phyloP scores from a whole-genome alignment of 1,139 yeast species.

The Blastobotrys illinoisensis region DNA sequence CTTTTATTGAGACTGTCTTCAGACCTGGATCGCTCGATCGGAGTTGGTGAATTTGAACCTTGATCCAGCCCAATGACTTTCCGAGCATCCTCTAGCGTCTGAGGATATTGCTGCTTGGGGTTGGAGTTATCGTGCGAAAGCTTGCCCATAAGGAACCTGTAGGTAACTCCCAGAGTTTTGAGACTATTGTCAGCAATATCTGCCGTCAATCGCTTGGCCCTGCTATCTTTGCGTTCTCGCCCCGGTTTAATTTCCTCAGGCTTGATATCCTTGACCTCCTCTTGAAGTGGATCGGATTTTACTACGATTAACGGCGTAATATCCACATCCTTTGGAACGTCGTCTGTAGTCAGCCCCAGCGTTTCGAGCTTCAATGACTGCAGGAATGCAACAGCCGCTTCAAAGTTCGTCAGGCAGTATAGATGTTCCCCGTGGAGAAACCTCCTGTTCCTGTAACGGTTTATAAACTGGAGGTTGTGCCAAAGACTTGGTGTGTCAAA shows the following conservation, averaged over 20 bases:
- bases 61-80: conserved; percentile 22
- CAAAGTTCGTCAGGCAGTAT: conserved; percentile 58
- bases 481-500: conserved; percentile 42
- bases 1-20: conserved; percentile 1
- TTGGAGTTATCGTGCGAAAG: conserved; percentile 14
- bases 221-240: not conserved
- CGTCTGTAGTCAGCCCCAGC: conserved; percentile 26
- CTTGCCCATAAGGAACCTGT: conserved; percentile 31
- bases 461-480: conserved; percentile 48
- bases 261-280: not conserved
- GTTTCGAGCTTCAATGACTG: conserved; percentile 43
- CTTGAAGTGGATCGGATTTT: not conserved
- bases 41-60: not conserved
- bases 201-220: conserved; percentile 1
- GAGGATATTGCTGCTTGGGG: conserved; percentile 20
- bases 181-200: conserved; percentile 29
- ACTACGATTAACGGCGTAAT: conserved; percentile 6
- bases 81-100: conserved; percentile 27
- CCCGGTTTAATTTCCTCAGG: not conserved
- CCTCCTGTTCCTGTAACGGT: conserved; percentile 48
- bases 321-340: conserved; percentile 13
- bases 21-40: not conserved
- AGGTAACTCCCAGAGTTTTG: conserved; percentile 31
- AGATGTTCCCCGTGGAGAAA: conserved; percentile 46
- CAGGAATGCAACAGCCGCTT: conserved; percentile 56